Evolutionary conservation across 2,329 filamentous ascomycete species (phyloP), one percentile per base, ranked within the genome.

Genomic region (Colletotrichum tamarilloi): DNA sequence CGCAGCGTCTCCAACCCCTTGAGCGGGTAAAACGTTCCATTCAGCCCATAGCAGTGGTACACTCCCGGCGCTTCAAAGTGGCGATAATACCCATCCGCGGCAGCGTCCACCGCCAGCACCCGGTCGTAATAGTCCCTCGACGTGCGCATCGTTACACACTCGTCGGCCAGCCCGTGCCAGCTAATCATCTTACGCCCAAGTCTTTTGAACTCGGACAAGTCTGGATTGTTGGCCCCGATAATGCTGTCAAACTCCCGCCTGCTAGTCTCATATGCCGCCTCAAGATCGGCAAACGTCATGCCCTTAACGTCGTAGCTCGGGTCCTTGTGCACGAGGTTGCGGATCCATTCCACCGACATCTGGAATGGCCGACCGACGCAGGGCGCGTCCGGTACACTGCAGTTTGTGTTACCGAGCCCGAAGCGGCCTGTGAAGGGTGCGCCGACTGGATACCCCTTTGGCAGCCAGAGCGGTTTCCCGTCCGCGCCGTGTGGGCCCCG

Each of bases 1-100:
- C 65, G 46, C 65, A 75, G 32, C 24, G 70, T 56, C 35, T 75
- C 73, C 9, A 75, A 35, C 14, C 59, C 73, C 26, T 57, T 69
- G 12, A 73, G 62, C 62, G 73, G 73, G 38, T 73, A 75, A 38
- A 59, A 75, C 8, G 56, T 70, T 14, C 73, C 70, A 26, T 68
- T 62, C 12, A 66, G 30, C 38, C 74, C 70, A 42, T 70, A 73
- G 69, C 89, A 90, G 77, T 90, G 88, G 19, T 80, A 81, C 80
- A 89, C 85, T 1, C 87, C 88, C 1, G 87, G 87, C 5, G 89
- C 83, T 8, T 82, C 78, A 76, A 89, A 90, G 75, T 88, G 82
- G 2, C 82, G 77, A 78, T 88, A 90, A 77, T 87, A 87, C 30
- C 86, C 84, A 24, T 26, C n/a, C 5, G 68, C 72, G 4, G 26